Evolutionary conservation across 306 rosid species (phyloP), one percentile per base, ranked within the genome.

Genomic region (Dalbergia oliveri): DNA sequence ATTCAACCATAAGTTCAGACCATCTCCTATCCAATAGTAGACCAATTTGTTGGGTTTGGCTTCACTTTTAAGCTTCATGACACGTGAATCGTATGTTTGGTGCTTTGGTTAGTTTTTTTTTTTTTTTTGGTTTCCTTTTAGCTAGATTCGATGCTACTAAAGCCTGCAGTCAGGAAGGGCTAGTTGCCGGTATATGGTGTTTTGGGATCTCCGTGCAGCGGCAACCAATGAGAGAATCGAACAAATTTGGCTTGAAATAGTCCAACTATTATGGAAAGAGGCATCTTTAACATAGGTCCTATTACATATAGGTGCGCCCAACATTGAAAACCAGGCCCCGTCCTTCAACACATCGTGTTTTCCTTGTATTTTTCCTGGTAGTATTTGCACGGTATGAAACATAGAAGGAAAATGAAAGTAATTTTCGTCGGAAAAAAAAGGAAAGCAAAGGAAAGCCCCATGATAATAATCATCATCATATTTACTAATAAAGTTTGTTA

Each of bases 241-340:
- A 33, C 69, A 63, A 63, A 33, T 14, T 33, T 63, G n/a, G 45
- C 47, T 35, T 7, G 23, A 63, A 63, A 63, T 8, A 13, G 39
- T 62, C 19, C 44, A 62, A 13, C 33, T 33, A 62, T 62, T 62
- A 26, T 2, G 31, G 66, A 60, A 60, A 62, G 18, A 6, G 10
- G 41, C 43, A 62, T 62, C 67, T 62, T 33, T 18, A 6, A 13
- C 19, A 9, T 62, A 62, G 67, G 67, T 63, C 69, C 69, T 63
- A 60, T 12, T 26, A 34, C 26, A 34, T 63, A 15, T 62, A 62
- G 3, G 6, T 60, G 39, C 31, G 31, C 8, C 10, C n/a, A 60
- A 23, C 39, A 60, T 26, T 34, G 15, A 23, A 61, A 13, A 31
- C 19, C 33, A 33, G 44, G 44, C 19, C 67, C 43, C 15, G 5